Conservation (phyloP, 2,329 filamentous ascomycete species). For the Thelonectria olida region DNA sequence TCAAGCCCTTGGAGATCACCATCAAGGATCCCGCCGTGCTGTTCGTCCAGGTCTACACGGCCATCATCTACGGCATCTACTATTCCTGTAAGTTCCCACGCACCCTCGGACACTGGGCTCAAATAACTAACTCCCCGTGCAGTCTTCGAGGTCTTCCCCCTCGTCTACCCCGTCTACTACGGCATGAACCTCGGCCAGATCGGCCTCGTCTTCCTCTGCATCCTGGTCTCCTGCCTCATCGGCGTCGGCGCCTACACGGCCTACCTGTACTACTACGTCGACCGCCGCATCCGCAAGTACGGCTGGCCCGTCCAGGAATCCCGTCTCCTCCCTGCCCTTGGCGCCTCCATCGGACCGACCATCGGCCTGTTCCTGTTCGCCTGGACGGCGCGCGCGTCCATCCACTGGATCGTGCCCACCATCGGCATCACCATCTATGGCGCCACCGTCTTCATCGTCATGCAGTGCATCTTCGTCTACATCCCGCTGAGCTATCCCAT, state of each 20-base stretch:
- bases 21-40: conserved; percentile 69
- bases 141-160: conserved; percentile 72
- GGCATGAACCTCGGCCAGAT: conserved; percentile 66
- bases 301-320: conserved; percentile 63
- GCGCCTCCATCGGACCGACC: conserved; percentile 61
- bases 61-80: conserved; percentile 70
- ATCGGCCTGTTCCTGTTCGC: conserved; percentile 70
- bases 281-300: conserved; percentile 57
- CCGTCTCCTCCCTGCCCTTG: conserved; percentile 64
- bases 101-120: background rate
- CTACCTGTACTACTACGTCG: conserved; percentile 63
- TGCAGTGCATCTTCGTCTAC: conserved; percentile 70
- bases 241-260: conserved; percentile 58
- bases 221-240: conserved; percentile 65
- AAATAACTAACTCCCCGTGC: conserved; percentile 15
- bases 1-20: conserved; percentile 69
- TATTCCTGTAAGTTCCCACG: conserved; percentile 58
- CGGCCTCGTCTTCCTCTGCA: conserved; percentile 68
- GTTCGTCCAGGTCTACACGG: conserved; percentile 70
- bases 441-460: conserved; percentile 61
- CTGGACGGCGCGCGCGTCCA: conserved; percentile 61
- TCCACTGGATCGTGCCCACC: conserved; percentile 65
- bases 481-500: conserved; percentile 64
- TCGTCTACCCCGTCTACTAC: conserved; percentile 69
- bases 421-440: conserved; percentile 67